Conservation (phyloP, 495 filamentous ascomycete genomes). For the Aspergillus kassunensis region DNA sequence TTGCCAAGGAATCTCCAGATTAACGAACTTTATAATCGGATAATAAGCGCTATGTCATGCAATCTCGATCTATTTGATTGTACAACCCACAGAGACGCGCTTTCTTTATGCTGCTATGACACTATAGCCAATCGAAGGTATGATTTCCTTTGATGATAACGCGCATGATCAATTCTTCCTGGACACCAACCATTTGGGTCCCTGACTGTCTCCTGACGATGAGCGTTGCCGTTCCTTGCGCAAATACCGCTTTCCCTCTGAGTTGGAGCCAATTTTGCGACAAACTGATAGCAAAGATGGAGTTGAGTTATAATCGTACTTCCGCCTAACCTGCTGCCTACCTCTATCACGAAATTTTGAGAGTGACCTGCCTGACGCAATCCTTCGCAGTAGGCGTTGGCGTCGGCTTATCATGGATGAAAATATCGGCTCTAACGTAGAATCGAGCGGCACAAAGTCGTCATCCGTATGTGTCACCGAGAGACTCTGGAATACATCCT, state of each 20-base stretch:
- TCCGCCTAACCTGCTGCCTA: background rate
- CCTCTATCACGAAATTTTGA: constrained; percentile 4
- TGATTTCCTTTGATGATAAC: background rate
- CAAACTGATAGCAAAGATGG: background rate
- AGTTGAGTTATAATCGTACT: background rate
- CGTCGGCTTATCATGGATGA: constrained; percentile 11
- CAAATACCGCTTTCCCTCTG: background rate
- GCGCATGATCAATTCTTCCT: background rate
- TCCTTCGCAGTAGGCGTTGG: constrained; percentile 2
- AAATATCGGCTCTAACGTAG: constrained; percentile 19
- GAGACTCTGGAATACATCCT: constrained; percentile 12
- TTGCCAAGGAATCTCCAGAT: too few species aligned
- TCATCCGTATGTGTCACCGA: constrained; percentile 6
- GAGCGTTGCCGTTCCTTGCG: background rate
- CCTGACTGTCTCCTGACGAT: background rate
- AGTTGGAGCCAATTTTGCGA: background rate
- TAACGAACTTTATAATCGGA: too few species aligned
- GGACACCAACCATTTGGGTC: constrained; percentile 3
- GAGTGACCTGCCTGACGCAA: constrained; percentile 7
- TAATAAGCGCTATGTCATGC: too few species aligned
- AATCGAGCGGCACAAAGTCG: constrained; percentile 23
- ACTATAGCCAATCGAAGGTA: too few species aligned
- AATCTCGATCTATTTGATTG: too few species aligned
- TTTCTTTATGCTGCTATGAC: too few species aligned
- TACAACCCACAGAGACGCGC: too few species aligned